These are phyloP conservation scores for Suillus subluteus DNA, from an alignment of 768 basidiomycete species.

Conservation along the genomic window DNA sequence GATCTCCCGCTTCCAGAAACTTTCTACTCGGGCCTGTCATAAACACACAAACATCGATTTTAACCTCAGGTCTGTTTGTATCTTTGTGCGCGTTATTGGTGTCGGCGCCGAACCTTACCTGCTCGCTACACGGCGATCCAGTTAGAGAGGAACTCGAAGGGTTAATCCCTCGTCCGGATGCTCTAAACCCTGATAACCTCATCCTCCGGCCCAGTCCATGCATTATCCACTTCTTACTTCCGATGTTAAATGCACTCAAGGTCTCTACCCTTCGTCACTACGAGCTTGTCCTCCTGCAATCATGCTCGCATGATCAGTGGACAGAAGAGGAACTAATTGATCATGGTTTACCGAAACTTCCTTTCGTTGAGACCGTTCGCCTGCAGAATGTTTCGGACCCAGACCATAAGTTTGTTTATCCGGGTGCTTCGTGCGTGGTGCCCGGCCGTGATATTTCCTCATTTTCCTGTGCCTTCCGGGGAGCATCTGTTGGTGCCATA, in stretches of 20 bases:
- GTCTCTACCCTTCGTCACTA: constrained; percentile 32
- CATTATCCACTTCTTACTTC: constrained; percentile 34
- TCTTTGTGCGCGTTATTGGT: not conserved
- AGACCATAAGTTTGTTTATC: constrained; percentile 23
- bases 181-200: constrained; percentile 29
- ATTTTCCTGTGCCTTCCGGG: constrained; percentile 20
- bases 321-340: constrained; percentile 26
- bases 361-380: constrained; percentile 27
- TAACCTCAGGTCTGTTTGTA: constrained; percentile 22
- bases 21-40: constrained; percentile 6
- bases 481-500: not conserved
- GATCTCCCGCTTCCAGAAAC: constrained; percentile 24
- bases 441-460: constrained; percentile 27
- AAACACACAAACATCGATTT: constrained; percentile 19
- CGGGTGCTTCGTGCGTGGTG: constrained; percentile 11
- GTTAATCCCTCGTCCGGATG: constrained; percentile 16
- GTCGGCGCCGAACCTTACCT: not conserved
- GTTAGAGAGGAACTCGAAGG: constrained; percentile 15
- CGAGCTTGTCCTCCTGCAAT: constrained; percentile 34
- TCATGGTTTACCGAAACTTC: constrained; percentile 21
- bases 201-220: constrained; percentile 33
- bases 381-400: constrained; percentile 31
- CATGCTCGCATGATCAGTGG: constrained; percentile 28
- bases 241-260: constrained; percentile 30
- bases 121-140: constrained; percentile 29